A percentile compares a stretch with the other conserved stretches of the same genome.
Conservation (phyloP, 306 rosid species). For the Delonix regia region DNA sequence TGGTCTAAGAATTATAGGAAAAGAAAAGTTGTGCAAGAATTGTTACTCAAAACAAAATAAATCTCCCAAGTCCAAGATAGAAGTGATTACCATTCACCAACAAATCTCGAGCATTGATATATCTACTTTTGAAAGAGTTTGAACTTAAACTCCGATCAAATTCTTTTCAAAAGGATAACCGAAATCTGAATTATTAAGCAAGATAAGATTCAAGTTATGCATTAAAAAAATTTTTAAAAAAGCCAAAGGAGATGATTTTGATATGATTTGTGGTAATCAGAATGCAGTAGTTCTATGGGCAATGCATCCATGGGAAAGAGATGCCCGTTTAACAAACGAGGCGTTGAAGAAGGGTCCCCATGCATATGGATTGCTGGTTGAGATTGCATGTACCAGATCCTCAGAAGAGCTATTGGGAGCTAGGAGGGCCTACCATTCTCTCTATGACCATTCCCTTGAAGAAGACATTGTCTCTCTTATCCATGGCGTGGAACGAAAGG, state of each 20-base stretch:
- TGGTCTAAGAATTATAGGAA: not conserved
- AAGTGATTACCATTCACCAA: not conserved
- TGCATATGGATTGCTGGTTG: slow-evolving; percentile 59
- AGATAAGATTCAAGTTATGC: not conserved
- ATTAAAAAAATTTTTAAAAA: not conserved
- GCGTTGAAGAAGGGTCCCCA: slow-evolving; percentile 67
- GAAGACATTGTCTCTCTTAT: slow-evolving; percentile 80
- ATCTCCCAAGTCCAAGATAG: not conserved
- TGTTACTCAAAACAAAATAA: not conserved
- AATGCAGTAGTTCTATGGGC: slow-evolving; percentile 82
- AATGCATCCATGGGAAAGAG: slow-evolving; percentile 98
- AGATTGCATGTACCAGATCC: slow-evolving; percentile 85
- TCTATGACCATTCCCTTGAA: slow-evolving; percentile 90
- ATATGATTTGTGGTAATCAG: slow-evolving; percentile 41
- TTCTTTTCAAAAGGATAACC: not conserved
- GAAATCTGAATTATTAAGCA: not conserved
- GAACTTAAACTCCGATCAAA: not conserved
- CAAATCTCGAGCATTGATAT: not conserved
- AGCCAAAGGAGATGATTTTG: not conserved
- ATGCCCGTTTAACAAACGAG: slow-evolving; percentile 78
- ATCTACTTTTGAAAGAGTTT: not conserved
- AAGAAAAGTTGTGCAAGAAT: not conserved
- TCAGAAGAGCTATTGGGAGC: slow-evolving; percentile 86
- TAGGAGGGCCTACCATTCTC: slow-evolving; percentile 89
- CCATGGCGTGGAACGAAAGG: slow-evolving; percentile 69